phyloP scores from a whole-genome alignment of 495 filamentous ascomycete species.

The Cenococcum geophilum region DNA sequence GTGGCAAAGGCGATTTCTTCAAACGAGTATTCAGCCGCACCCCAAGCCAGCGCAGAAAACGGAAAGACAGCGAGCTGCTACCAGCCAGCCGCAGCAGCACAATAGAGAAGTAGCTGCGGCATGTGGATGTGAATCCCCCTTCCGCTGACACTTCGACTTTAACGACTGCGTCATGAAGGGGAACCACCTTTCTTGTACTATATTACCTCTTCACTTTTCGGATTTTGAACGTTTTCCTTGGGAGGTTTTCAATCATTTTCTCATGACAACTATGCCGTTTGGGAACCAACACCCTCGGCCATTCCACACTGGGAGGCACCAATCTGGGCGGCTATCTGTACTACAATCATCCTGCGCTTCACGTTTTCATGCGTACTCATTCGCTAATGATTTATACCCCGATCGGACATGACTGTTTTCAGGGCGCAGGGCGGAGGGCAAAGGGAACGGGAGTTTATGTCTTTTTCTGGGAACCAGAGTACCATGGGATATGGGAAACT shows the following conservation, averaged over 20 bases:
- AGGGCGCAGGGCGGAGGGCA: background rate
- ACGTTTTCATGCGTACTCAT: constrained; percentile 1
- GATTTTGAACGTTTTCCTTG: background rate
- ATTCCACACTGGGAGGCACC: background rate
- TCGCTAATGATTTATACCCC: constrained; percentile 1
- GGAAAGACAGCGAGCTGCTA: constrained; percentile 21
- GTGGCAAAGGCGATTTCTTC: constrained; percentile 21
- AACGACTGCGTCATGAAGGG: background rate
- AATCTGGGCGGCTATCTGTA: constrained; percentile 13
- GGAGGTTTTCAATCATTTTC: background rate
- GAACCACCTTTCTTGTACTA: background rate
- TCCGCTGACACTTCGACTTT: background rate
- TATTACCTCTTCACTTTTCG: background rate
- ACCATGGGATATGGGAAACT: background rate
- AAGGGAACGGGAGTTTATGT: background rate
- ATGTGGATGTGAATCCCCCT: background rate
- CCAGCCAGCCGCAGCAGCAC: constrained; percentile 21
- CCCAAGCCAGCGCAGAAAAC: constrained; percentile 26
- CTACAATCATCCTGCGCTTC: background rate
- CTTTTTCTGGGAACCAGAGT: background rate
- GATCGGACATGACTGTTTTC: background rate
- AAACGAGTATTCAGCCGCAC: constrained; percentile 19
- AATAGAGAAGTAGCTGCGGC: constrained; percentile 1
- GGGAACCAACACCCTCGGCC: background rate
- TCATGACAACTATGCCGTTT: background rate